Conservation (phyloP, 805 yeast genomes). For the Blastobotrys mokoenaii region DNA sequence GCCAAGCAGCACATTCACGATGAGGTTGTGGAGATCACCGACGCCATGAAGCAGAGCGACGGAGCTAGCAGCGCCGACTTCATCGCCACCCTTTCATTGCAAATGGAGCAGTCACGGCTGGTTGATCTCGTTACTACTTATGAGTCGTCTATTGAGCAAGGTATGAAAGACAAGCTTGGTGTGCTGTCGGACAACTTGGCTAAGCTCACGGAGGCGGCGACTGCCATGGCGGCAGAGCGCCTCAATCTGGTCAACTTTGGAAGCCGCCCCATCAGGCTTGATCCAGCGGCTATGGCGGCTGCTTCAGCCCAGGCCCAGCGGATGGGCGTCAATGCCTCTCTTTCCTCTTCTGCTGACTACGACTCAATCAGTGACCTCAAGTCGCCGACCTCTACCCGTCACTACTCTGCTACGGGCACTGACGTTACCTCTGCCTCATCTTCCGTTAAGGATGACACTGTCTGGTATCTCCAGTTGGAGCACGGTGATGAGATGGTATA, state of each 20-base stretch:
- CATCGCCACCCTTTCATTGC: conserved; percentile 13
- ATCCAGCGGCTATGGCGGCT: neutral
- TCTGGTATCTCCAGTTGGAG: conserved; percentile 46
- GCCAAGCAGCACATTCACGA: conserved; percentile 62
- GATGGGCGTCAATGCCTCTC: neutral
- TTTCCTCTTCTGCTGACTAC: neutral
- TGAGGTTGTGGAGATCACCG: conserved; percentile 8
- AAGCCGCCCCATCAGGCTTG: neutral
- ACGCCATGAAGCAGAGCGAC: conserved; percentile 10
- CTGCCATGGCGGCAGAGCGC: conserved; percentile 6
- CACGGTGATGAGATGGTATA: conserved; percentile 42
- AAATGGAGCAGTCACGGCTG: conserved; percentile 11
- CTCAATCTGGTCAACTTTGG: neutral
- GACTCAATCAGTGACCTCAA: neutral
- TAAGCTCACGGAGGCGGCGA: conserved; percentile 3
- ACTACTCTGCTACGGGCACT: neutral
- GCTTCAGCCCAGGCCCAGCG: neutral
- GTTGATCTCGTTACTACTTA: conserved; percentile 13
- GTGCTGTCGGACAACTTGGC: conserved; percentile 4
- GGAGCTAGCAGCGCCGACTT: conserved; percentile 12
- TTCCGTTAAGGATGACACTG: conserved; percentile 6
- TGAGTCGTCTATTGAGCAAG: conserved; percentile 9
- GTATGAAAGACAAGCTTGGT: conserved; percentile 9
- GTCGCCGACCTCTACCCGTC: neutral
- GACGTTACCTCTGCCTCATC: conserved; percentile 1